Conservation (phyloP, 257 asterid species). For the Solanum medicagineum region DNA sequence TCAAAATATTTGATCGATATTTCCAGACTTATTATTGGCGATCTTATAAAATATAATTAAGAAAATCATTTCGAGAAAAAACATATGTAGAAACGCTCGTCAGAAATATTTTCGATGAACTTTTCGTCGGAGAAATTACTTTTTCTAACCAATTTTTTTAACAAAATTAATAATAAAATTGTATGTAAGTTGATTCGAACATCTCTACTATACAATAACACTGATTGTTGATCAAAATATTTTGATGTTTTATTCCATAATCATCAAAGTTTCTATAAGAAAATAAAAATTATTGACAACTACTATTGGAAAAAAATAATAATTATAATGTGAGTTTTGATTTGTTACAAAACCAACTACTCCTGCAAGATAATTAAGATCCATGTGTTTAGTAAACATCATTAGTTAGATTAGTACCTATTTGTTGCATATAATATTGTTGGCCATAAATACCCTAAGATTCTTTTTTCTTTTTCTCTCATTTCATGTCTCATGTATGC, state of each 20-base stretch:
- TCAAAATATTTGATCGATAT: neutral
- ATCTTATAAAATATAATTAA: fast-evolving
- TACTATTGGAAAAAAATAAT: fast-evolving
- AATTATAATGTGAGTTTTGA: neutral
- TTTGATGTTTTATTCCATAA: too few relatives aligned
- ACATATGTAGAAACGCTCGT: fast-evolving
- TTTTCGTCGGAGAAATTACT: fast-evolving
- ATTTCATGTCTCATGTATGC: neutral
- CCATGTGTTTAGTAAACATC: neutral
- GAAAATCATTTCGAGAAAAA: neutral
- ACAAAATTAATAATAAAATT: too few relatives aligned
- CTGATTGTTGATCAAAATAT: neutral
- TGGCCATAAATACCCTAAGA: neutral
- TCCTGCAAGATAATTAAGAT: neutral
- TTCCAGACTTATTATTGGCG: neutral
- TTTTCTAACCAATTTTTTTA: too few relatives aligned
- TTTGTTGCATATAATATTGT: neutral
- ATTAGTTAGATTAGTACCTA: neutral
- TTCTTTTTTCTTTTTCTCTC: neutral
- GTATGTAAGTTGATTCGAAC: fast-evolving
- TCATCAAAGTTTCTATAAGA: neutral
- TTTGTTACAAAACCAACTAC: neutral
- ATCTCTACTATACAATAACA: neutral
- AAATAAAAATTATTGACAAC: neutral
- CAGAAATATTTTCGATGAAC: fast-evolving